Percentiles rank a stretch among this genome's conserved stretches.
These are phyloP conservation scores for Ceratocystis smalleyi DNA, from an alignment of 2,329 filamentous ascomycete species.

Conservation along the genomic window DNA sequence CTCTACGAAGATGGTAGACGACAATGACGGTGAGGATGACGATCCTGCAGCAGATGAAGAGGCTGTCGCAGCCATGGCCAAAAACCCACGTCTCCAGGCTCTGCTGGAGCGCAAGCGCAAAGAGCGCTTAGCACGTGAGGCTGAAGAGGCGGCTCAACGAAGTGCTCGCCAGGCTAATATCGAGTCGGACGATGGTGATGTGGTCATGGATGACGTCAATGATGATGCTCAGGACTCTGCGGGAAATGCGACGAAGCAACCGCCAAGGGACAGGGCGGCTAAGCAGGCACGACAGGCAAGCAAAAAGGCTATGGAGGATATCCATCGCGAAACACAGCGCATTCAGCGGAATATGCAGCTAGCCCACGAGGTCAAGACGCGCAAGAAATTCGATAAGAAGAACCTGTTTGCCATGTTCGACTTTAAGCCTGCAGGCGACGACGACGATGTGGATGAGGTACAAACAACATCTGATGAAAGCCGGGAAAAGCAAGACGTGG, in stretches of 20 bases:
- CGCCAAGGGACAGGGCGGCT: slow-evolving; percentile 43
- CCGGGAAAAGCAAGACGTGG: background rate
- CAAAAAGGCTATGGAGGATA: slow-evolving; percentile 88
- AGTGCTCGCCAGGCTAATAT: slow-evolving; percentile 28
- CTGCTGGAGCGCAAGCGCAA: slow-evolving; percentile 59
- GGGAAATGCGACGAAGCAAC: slow-evolving; percentile 35
- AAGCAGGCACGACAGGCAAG: slow-evolving; percentile 71
- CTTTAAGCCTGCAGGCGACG: slow-evolving; percentile 36
- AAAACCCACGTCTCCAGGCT: slow-evolving; percentile 50
- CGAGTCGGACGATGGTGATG: slow-evolving; percentile 26
- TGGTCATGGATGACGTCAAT: slow-evolving; percentile 27
- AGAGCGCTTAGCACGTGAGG: slow-evolving; percentile 53
- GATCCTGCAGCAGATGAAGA: slow-evolving; percentile 27
- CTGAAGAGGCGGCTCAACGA: slow-evolving; percentile 30
- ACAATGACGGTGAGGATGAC: slow-evolving; percentile 24
- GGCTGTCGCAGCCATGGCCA: slow-evolving; percentile 29
- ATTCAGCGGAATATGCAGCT: slow-evolving; percentile 82
- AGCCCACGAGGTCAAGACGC: slow-evolving; percentile 74
- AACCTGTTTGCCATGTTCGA: slow-evolving; percentile 76
- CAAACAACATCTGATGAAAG: slow-evolving; percentile 19
- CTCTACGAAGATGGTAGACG: slow-evolving; percentile 17
- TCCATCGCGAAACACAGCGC: slow-evolving; percentile 86
- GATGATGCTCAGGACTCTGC: slow-evolving; percentile 29
- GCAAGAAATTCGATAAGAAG: slow-evolving; percentile 75
- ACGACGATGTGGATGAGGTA: slow-evolving; percentile 18